Percentiles rank a stretch among this genome's conserved stretches.
Conservation (phyloP, 768 basidiomycete species). For the Suillus brevipes region DNA sequence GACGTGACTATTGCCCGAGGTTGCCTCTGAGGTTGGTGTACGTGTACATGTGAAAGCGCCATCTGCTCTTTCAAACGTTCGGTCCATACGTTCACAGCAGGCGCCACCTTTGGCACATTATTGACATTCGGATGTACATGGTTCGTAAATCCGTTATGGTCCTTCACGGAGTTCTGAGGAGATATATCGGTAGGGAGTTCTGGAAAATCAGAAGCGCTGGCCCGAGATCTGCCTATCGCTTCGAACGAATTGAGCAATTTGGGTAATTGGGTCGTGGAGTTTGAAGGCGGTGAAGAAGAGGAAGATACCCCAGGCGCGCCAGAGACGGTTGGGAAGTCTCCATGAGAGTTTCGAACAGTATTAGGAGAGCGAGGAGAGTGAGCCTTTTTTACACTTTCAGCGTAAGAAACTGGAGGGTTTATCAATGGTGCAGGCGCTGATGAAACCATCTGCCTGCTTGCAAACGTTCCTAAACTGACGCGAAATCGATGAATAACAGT, state of each 20-base stretch:
- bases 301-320: slow-evolving; percentile 7
- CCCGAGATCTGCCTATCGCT: neutral
- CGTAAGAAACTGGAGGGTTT: slow-evolving; percentile 54
- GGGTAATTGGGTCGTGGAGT: neutral
- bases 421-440: slow-evolving; percentile 30
- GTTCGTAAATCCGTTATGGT: neutral
- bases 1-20: slow-evolving; percentile 13
- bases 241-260: neutral
- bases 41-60: slow-evolving; percentile 21
- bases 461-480: slow-evolving; percentile 1
- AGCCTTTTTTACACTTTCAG: slow-evolving; percentile 52
- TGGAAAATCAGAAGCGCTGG: slow-evolving; percentile 4
- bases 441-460: slow-evolving; percentile 27
- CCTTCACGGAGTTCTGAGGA: neutral
- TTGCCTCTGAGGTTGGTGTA: slow-evolving; percentile 22
- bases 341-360: slow-evolving; percentile 6
- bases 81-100: slow-evolving; percentile 43
- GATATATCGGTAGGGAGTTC: slow-evolving; percentile 5
- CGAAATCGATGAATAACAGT: neutral
- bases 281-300: slow-evolving; percentile 13
- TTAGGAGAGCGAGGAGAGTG: slow-evolving; percentile 36
- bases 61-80: slow-evolving; percentile 43
- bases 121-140: slow-evolving; percentile 9
- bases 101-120: slow-evolving; percentile 19
- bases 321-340: slow-evolving; percentile 6